A percentile compares a stretch with the other conserved stretches of the same genome.
Conservation (phyloP, 805 yeast genomes). For the Ogataea pini region DNA sequence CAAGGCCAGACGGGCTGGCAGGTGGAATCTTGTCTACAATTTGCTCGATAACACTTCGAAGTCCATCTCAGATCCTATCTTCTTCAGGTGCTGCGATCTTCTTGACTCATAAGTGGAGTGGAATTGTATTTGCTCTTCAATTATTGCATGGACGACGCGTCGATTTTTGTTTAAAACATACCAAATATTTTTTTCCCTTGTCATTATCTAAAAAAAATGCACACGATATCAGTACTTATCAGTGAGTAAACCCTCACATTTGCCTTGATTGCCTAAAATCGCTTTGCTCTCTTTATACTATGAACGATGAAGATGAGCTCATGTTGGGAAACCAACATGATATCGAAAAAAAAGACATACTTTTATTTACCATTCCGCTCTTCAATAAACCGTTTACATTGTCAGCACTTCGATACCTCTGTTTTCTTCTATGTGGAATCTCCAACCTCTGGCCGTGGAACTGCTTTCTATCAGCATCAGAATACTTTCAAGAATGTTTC, state of each 20-base stretch:
- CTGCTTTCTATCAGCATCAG: conserved; percentile 82
- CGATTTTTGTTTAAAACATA: no score
- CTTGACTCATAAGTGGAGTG: conserved; percentile 9
- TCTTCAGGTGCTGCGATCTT: conserved; percentile 11
- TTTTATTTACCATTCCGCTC: conserved; percentile 18
- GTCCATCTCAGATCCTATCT: not conserved
- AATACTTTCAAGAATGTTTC: conserved; percentile 70
- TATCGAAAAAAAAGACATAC: conserved; percentile 10
- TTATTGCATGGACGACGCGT: no score
- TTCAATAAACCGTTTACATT: conserved; percentile 21
- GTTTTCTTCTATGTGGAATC: conserved; percentile 70
- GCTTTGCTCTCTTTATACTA: no score
- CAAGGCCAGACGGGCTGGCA: conserved; percentile 16
- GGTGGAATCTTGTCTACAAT: conserved; percentile 28
- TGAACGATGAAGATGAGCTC: conserved; percentile 8
- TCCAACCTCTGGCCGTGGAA: conserved; percentile 97
- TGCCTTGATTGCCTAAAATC: no score
- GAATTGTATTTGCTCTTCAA: no score
- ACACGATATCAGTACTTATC: no score
- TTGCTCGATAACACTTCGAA: conserved; percentile 1
- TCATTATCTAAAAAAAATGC: no score
- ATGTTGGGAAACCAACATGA: not conserved
- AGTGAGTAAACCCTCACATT: no score
- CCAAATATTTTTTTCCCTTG: no score
- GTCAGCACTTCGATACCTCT: conserved; percentile 44